Base-by-base conservation (phyloP, 2,329 filamentous ascomycete genomes). In the Blastomyces percursus region DNA sequence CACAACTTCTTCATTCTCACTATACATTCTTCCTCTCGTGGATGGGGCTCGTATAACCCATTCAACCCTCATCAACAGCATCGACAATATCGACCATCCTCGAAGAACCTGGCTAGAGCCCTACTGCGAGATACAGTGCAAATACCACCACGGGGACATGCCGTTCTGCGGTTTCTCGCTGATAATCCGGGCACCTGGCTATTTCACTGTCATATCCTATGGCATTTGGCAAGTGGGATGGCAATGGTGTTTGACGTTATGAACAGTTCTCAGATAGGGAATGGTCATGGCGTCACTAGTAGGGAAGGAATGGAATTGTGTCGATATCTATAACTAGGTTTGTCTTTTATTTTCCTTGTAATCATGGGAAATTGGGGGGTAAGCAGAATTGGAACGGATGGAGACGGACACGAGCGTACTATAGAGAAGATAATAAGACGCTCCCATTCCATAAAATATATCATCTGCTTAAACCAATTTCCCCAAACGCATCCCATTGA, bases 121-220 rank as follows among this genome's bases (percentile, higher is more conserved):
- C 42, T 67, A 12, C 55, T 65, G 11, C 58, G 66, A 16, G 66
- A 67, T 48, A 67, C 66, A 9, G 63, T 67, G 16, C 63, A 65
- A 60, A 66, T 83, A 0, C 77, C 78, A 0, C 68, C 68, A 1
- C 69, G 71, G 2, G 82, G 81, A 0, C 78, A 80, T 68, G 67
- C 83, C 7, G 78, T 78, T 2, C 69, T 84, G 6, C 80, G 77
- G 0, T 83, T 81, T 66, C 66, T 75, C 61, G 75, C 79, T 0
- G 78, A 85, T 67, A 84, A 83, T 67, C 82, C 81, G 0, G 82
- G 81, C 21, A 75, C 82, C 40, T 84, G 80, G 73, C 70, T 84
- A 50, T 79, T 84, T 72, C 82, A 85, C 70, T 84, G 82, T 71
- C 82, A 85, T 71, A 82, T 85, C 59, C 80, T 83, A 67, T 85